phyloP scores from a whole-genome alignment of 2,329 filamentous ascomycete species.

The Stenocarpella maydis region DNA sequence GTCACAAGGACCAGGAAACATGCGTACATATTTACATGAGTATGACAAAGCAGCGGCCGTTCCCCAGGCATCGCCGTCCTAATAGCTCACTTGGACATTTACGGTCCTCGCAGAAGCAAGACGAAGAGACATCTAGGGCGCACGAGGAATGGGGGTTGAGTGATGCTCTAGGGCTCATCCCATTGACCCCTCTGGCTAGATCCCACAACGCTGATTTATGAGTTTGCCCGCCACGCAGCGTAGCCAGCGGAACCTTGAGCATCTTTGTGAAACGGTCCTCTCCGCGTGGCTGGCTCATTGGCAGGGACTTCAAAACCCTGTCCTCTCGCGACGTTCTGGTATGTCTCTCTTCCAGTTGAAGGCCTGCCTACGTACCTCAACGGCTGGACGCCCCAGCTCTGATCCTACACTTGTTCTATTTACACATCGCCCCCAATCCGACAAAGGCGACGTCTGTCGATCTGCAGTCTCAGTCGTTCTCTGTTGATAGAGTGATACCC shows the following conservation, averaged over 20 bases:
- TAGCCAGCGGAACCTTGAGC: not conserved
- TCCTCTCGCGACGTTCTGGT: not conserved
- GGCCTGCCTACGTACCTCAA: not conserved
- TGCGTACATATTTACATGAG: too few relatives aligned
- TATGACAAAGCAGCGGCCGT: too few relatives aligned
- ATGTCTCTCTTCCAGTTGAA: not conserved
- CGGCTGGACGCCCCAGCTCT: not conserved
- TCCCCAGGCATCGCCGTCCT: not conserved
- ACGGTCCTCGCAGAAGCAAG: not conserved
- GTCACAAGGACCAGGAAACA: too few relatives aligned
- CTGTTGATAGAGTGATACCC: constrained; percentile 45
- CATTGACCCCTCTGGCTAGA: not conserved
- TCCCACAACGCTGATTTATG: not conserved
- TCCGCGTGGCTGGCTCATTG: not conserved
- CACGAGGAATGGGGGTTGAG: not conserved
- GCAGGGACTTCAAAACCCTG: not conserved
- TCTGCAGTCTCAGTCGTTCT: constrained; percentile 27
- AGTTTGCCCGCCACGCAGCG: not conserved
- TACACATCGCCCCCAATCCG: not conserved
- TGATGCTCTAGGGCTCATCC: not conserved
- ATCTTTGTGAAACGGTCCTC: not conserved
- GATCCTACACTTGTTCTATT: not conserved
- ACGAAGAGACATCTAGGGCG: not conserved
- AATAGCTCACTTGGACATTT: not conserved
- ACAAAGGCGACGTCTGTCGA: not conserved